Conservation (phyloP, 2,329 filamentous ascomycete genomes). For the Neophaeococcomyces mojaviensis region DNA sequence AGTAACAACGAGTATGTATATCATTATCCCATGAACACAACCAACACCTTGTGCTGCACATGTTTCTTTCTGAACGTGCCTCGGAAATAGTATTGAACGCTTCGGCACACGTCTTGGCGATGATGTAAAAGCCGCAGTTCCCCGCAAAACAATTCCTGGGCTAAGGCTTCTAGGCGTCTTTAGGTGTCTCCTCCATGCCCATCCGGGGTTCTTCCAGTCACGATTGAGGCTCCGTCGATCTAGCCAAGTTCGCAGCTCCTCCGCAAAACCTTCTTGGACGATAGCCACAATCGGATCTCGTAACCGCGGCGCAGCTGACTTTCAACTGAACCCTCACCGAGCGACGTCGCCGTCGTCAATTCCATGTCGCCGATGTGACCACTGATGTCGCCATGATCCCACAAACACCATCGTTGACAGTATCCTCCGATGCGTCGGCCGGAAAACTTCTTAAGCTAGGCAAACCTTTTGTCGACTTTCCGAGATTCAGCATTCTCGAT, state of each 20-base stretch:
- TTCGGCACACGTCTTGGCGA: neutral
- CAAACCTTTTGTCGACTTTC: constrained; percentile 27
- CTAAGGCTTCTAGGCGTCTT: neutral
- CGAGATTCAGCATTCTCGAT: constrained; percentile 26
- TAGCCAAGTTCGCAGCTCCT: neutral
- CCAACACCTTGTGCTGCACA: neutral
- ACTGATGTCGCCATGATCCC: constrained; percentile 18
- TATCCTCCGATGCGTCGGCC: constrained; percentile 20
- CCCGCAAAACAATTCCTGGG: neutral
- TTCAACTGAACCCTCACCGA: neutral
- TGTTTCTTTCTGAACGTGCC: neutral
- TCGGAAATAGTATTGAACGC: too few species aligned
- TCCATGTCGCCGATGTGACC: neutral
- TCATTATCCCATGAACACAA: neutral
- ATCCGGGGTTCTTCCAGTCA: neutral
- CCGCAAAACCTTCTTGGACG: neutral
- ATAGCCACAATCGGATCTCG: too few species aligned
- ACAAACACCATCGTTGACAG: constrained; percentile 20
- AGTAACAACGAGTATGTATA: neutral
- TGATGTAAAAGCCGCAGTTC: too few species aligned
- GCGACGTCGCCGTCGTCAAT: too few species aligned
- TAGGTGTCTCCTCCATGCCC: neutral
- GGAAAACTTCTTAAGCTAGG: constrained; percentile 24
- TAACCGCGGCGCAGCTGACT: neutral
- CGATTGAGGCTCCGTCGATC: neutral